A percentile compares a stretch with the other conserved stretches of the same genome.
These are phyloP conservation scores for Acorus gramineus DNA, from an alignment of 106 monocot species.

Conservation along the genomic window DNA sequence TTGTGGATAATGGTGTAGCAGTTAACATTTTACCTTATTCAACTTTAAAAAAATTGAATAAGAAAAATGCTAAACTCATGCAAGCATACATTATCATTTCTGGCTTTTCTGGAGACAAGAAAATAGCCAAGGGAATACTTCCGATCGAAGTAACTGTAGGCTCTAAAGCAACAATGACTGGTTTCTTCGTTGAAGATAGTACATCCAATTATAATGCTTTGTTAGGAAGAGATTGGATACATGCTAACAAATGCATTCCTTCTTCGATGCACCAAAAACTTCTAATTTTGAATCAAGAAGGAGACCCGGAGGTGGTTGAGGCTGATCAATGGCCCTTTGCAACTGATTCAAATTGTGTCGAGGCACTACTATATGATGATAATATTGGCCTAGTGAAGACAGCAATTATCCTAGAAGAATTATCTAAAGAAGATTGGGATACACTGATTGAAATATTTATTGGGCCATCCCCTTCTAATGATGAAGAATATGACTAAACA, in stretches of 20 bases:
- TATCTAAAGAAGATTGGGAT: neutral
- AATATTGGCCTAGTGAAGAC: neutral
- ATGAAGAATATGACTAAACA: too few species aligned
- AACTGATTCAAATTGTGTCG: neutral
- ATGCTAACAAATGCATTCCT: too few species aligned
- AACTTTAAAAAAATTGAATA: too few species aligned
- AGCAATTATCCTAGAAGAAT: neutral
- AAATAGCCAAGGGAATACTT: neutral
- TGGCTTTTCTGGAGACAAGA: neutral
- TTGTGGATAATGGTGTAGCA: neutral
- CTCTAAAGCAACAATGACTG: neutral
- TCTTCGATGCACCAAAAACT: neutral
- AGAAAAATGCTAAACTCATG: neutral
- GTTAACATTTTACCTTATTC: neutral
- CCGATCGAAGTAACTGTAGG: neutral
- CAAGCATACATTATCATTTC: neutral
- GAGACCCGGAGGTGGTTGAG: neutral
- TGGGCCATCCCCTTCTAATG: too few species aligned
- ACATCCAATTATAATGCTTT: neutral
- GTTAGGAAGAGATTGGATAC: neutral
- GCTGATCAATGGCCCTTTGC: neutral
- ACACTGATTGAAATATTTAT: too few species aligned
- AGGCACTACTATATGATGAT: neutral
- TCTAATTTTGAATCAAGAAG: neutral
- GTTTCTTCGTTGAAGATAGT: neutral